These are phyloP conservation scores for Blastobotrys muscicola DNA, from an alignment of 805 yeast species.

Conservation along the genomic window DNA sequence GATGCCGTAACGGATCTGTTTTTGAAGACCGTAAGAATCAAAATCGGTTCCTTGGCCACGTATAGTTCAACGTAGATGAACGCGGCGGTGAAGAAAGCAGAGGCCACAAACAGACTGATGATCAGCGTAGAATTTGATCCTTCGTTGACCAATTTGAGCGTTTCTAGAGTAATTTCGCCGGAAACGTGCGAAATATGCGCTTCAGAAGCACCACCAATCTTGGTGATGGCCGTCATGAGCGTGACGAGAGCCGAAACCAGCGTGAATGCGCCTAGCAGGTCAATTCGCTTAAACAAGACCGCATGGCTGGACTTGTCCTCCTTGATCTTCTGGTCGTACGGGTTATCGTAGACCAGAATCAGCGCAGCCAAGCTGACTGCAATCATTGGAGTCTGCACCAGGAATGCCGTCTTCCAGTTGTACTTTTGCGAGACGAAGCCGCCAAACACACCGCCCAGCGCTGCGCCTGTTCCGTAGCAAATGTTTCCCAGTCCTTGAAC, in stretches of 20 bases:
- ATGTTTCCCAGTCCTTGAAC: constrained; percentile 79
- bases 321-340: constrained; percentile 11
- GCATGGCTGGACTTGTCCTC: constrained; percentile 5
- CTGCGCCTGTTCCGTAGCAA: constrained; percentile 68
- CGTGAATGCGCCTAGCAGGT: constrained; percentile 53
- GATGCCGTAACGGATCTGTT: constrained; percentile 56
- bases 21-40: constrained; percentile 51
- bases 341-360: constrained; percentile 9
- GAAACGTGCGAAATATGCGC: no score
- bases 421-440: constrained; percentile 43
- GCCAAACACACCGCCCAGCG: constrained; percentile 52
- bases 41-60: constrained; percentile 52
- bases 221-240: constrained; percentile 47
- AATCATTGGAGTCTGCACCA: constrained; percentile 32
- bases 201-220: no score
- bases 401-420: constrained; percentile 55
- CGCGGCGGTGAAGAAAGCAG: constrained; percentile 26
- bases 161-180: no score
- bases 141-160: no score
- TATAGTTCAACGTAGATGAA: constrained; percentile 46
- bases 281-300: constrained; percentile 35
- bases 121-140: constrained; percentile 36
- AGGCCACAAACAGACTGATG: constrained; percentile 25
- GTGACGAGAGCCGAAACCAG: constrained; percentile 49
- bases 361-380: constrained; percentile 32